Conservation (phyloP, 768 basidiomycete genomes). For the Rhizopogon roseolus region DNA sequence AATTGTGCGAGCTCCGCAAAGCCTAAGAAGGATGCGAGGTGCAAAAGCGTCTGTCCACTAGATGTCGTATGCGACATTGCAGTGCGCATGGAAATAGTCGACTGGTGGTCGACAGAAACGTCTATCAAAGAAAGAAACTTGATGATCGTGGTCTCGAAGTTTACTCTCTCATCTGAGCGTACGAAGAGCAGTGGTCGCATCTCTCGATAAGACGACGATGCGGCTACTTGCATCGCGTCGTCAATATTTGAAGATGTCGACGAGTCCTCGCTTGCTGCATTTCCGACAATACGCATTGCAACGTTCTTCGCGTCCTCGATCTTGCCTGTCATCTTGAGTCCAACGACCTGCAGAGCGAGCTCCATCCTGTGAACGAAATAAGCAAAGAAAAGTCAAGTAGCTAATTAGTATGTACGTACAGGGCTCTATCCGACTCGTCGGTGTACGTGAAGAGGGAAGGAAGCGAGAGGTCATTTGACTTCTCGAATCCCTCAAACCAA, state of each 20-base stretch:
- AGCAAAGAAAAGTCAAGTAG: constrained; percentile 7
- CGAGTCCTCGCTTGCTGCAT: constrained; percentile 49
- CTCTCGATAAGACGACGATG: constrained; percentile 41
- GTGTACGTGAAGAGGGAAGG: constrained; percentile 83
- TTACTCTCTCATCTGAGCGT: constrained; percentile 47
- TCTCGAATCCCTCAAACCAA: constrained; percentile 75
- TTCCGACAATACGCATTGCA: constrained; percentile 88
- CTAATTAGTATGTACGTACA: constrained; percentile 48
- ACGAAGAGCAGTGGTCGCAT: constrained; percentile 54
- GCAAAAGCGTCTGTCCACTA: constrained; percentile 83
- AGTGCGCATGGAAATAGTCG: constrained; percentile 36
- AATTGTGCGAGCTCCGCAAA: constrained; percentile 67
- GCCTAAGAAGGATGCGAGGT: constrained; percentile 78
- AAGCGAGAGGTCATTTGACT: constrained; percentile 47
- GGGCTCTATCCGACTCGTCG: constrained; percentile 82
- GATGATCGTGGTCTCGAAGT: constrained; percentile 74
- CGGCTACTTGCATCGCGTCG: constrained; percentile 53
- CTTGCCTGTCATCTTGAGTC: constrained; percentile 94
- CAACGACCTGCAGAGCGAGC: constrained; percentile 90
- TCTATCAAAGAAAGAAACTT: constrained; percentile 81
- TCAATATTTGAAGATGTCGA: constrained; percentile 30
- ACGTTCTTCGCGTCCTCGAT: constrained; percentile 92
- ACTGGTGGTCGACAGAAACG: constrained; percentile 42
- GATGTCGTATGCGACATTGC: constrained; percentile 70
- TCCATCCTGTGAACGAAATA: constrained; percentile 66